Evolutionary conservation across 2,329 filamentous ascomycete genomes (phyloP), one percentile per base, ranked within the genome.

Genomic region (Pyrenophora seminiperda): DNA sequence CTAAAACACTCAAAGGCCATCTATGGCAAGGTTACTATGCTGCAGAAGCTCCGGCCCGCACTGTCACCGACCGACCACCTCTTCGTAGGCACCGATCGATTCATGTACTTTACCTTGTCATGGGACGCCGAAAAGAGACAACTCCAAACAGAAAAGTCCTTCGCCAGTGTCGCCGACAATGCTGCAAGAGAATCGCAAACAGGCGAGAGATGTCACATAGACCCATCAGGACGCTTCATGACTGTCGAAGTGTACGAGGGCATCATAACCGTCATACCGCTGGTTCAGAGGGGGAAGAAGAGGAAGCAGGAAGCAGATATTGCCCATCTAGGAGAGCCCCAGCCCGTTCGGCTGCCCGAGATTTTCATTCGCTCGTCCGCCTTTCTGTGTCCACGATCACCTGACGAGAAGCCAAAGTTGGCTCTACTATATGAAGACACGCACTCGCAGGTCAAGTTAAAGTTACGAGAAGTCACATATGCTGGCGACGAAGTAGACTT

Each of bases 31-130:
- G 86, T 97, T 61, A 87, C 89, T 6, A 90, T 97, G 79, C 82
- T 97, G 11, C 84, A 94, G 66, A 87, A 86, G 65, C 79, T 99
- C 39, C 85, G 85, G 19, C 91, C 92, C 5, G 84, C 85, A 40
- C 84, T 90, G 61, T 86, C 87, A 20, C 75, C 80, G 4, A 90
- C 86, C 39, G 91, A 97, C 62, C 84, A 97, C 54, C 83, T 99
- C 53, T 96, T 99, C 69, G 83, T 99, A 49, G 93, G 91, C 41
- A 99, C 94, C 38, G 89, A 96, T 68, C 85, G 89, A 47, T 89
- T 90, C 62, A 87, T 91, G 65, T 97, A 96, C 76, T 96, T 97
- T 72, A 96, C 91, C 1, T 74, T 96, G 15, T 85, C 82, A 13
- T 99, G 94, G 92, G 86, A 97, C 62, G 66, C 80, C 0, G 73